Conservation (phyloP, 352 stramenopile species). For the Halophytophthora batemanensis region DNA sequence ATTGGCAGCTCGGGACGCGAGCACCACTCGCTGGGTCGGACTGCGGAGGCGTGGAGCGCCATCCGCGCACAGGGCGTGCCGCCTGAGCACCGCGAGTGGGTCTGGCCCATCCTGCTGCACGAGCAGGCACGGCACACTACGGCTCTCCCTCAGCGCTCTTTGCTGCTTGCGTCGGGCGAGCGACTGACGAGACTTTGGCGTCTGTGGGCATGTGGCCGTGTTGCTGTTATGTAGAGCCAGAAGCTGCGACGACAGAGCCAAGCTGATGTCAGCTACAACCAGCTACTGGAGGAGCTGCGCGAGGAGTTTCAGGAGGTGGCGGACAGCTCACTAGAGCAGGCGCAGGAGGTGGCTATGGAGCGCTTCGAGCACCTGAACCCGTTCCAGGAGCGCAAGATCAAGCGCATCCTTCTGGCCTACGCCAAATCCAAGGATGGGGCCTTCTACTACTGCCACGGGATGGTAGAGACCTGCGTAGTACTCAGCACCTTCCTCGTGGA, state of each 20-base stretch:
- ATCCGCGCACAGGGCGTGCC: constrained; percentile 61
- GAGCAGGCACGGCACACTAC: constrained; percentile 28
- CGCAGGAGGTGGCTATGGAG: constrained; percentile 78
- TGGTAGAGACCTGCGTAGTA: constrained; percentile 79
- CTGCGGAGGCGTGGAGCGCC: constrained; percentile 38
- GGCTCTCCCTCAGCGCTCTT: background rate
- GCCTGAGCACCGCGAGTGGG: constrained; percentile 70
- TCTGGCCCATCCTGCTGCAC: constrained; percentile 72
- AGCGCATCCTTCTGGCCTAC: constrained; percentile 73
- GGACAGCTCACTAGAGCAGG: constrained; percentile 50
- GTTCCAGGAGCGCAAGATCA: constrained; percentile 84
- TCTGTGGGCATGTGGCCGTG: background rate
- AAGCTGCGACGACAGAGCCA: constrained; percentile 58
- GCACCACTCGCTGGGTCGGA: constrained; percentile 61
- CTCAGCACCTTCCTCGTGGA: constrained; percentile 74
- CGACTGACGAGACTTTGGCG: background rate
- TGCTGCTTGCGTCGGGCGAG: background rate
- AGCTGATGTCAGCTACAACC: constrained; percentile 43
- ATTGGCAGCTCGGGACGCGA: constrained; percentile 61
- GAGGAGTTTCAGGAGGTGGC: constrained; percentile 29
- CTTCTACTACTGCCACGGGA: constrained; percentile 80
- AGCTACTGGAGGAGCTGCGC: constrained; percentile 39
- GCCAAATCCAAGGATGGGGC: constrained; percentile 68
- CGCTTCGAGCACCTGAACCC: constrained; percentile 74
- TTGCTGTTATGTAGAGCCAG: constrained; percentile 29